Base-by-base conservation (phyloP, 306 rosid genomes). In the Dalbergia cultrata region DNA sequence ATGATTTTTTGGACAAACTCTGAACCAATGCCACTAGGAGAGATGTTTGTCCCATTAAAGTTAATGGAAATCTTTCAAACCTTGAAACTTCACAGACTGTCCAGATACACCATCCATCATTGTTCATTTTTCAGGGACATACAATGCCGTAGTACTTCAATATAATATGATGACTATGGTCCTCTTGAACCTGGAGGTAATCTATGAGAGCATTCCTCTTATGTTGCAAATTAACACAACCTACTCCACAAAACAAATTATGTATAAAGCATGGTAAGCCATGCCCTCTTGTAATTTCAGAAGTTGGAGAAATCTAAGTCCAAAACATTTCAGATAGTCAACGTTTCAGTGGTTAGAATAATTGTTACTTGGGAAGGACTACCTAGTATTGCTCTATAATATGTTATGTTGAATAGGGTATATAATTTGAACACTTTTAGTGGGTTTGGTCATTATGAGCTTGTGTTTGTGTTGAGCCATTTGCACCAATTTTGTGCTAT, bases 361-460 rank as follows among this genome's bases (percentile, higher is more conserved):
- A 75, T 85, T 81, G 85, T 37, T 80, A 62, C 7, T 65, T 70
- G 41, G 7, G 72, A 78, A 74, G 77, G 80, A 37, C 41, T 37
- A 75, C 50, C 56, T 78, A 78, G 71, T 60, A 44, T 72, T 70
- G 64, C 31, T 17, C 56, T 31, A 7, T 65, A 61, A 21, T 17
- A 8, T 54, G 10, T 13, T 56, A 54, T 57, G 22, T 50, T 72
- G 52, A 71, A 73, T 72, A 70, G 76, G 85, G 80, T 43, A 37
- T 53, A 14, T 26, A 76, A 83, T 9, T 76, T 76, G 80, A 71
- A 80, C 78, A 67, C 72, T 73, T 73, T 56, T 72, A 86, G 90
- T 86, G 90, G 87, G 90, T 80, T 87, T 80, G 86, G 83, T 67
- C 80, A 76, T 59, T 43, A 72, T 81, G 77, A 77, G 31, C 57